A percentile compares a stretch with the other conserved stretches of the same genome.
These are phyloP conservation scores for Suhomyces atakaporum DNA, from an alignment of 1,139 yeast species.

Conservation along the genomic window DNA sequence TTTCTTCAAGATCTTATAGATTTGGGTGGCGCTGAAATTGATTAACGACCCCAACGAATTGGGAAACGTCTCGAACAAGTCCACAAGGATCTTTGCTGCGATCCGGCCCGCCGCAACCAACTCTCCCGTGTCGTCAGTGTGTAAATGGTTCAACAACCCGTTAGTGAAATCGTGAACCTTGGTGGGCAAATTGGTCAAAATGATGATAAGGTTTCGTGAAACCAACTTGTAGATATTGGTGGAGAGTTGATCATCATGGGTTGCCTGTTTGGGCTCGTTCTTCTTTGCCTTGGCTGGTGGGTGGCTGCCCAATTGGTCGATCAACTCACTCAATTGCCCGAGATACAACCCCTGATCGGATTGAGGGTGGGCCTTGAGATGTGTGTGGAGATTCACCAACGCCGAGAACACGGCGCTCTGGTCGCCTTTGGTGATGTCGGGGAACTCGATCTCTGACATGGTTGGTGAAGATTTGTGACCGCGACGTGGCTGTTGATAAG, in stretches of 20 bases:
- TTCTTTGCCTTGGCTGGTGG: conserved; percentile 6
- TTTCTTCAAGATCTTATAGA: conserved; percentile 45
- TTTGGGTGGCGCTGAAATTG: conserved; percentile 36
- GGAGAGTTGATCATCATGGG: conserved; percentile 17
- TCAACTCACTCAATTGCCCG: conserved; percentile 15
- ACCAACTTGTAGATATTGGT: conserved; percentile 32
- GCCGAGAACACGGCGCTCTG: conserved; percentile 28
- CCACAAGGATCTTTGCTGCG: conserved; percentile 37
- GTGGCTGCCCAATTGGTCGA: conserved; percentile 13
- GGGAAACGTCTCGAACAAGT: conserved; percentile 43
- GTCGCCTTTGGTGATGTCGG: conserved; percentile 20
- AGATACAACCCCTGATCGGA: conserved; percentile 14
- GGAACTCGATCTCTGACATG: conserved; percentile 17
- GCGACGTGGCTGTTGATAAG: no score
- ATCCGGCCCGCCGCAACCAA: conserved; percentile 26
- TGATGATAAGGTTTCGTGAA: conserved; percentile 32
- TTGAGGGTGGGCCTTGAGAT: conserved; percentile 17
- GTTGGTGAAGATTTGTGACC: neutral
- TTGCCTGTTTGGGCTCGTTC: neutral
- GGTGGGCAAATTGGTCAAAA: conserved; percentile 36
- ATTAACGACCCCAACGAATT: conserved; percentile 40
- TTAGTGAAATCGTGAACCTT: conserved; percentile 45
- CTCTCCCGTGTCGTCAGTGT: conserved; percentile 17
- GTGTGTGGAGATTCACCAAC: conserved; percentile 26
- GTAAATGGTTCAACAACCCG: conserved; percentile 33